phyloP scores from a whole-genome alignment of 2,329 filamentous ascomycete species.

The Fusarium tupiense region DNA sequence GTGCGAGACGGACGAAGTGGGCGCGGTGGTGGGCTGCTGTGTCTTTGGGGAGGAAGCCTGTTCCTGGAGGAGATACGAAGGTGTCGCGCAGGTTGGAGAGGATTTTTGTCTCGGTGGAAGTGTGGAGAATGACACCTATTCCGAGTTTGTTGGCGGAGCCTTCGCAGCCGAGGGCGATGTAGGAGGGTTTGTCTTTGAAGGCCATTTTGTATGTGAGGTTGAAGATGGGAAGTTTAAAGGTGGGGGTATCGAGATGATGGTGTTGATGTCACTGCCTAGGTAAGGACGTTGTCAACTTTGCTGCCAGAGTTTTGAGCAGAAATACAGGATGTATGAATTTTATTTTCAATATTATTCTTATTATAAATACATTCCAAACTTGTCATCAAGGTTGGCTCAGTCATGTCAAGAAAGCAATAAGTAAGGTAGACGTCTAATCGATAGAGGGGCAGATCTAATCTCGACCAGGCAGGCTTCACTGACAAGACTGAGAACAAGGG shows the following conservation, averaged over 20 bases:
- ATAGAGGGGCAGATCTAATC: slow-evolving; percentile 29
- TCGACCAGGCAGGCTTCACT: background rate
- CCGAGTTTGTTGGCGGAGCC: slow-evolving; percentile 98
- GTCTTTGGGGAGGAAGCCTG: slow-evolving; percentile 96
- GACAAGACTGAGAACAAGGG: background rate
- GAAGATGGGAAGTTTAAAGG: slow-evolving; percentile 17
- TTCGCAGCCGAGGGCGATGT: slow-evolving; percentile 73
- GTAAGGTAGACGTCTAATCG: slow-evolving; percentile 7
- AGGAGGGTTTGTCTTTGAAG: slow-evolving; percentile 50
- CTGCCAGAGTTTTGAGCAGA: background rate
- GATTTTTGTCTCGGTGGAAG: slow-evolving; percentile 66
- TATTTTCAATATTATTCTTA: background rate
- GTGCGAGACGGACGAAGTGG: slow-evolving; percentile 85
- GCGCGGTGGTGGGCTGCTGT: slow-evolving; percentile 90
- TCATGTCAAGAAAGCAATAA: slow-evolving; percentile 16
- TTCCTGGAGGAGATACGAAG: slow-evolving; percentile 88
- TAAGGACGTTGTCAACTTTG: background rate
- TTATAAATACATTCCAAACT: background rate
- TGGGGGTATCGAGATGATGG: slow-evolving; percentile 17
- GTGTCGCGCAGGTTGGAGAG: slow-evolving; percentile 96
- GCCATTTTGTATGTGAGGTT: slow-evolving; percentile 28
- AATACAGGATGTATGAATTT: no score
- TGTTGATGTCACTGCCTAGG: slow-evolving; percentile 6
- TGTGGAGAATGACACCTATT: slow-evolving; percentile 89
- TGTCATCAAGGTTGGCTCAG: background rate